phyloP scores from a whole-genome alignment of 2,329 filamentous ascomycete genomes.

The Claviceps lovelessii region DNA sequence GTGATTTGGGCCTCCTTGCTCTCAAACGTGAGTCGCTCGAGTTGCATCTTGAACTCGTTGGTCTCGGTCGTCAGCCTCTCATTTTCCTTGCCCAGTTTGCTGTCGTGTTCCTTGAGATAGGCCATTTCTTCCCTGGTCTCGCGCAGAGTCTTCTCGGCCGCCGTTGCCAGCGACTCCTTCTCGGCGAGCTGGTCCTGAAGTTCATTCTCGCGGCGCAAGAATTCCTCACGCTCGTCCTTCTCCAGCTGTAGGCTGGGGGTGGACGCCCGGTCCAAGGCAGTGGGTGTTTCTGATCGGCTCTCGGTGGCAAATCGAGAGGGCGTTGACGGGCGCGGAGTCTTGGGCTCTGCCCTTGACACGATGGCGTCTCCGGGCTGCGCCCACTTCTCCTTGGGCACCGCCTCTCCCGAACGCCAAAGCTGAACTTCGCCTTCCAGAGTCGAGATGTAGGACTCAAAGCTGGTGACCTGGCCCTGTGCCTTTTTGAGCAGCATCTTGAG shows the following conservation, averaged over 20 bases:
- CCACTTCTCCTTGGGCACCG: constrained; percentile 83
- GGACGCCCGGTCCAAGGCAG: constrained; percentile 63
- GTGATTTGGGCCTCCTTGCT: constrained; percentile 94
- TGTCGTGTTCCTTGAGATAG: constrained; percentile 73
- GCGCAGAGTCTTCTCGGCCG: constrained; percentile 64
- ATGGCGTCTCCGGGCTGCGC: constrained; percentile 46
- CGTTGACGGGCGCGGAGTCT: constrained; percentile 37
- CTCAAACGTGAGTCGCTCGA: constrained; percentile 91
- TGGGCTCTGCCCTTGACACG: constrained; percentile 27
- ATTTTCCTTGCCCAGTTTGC: constrained; percentile 75
- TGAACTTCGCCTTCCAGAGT: constrained; percentile 74
- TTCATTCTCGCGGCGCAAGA: constrained; percentile 87
- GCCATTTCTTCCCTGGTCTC: constrained; percentile 77
- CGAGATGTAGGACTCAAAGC: constrained; percentile 74
- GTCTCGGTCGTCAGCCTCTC: constrained; percentile 73
- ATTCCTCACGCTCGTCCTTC: constrained; percentile 94
- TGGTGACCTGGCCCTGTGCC: constrained; percentile 76
- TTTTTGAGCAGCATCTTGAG: constrained; percentile 88
- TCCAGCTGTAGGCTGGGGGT: constrained; percentile 82
- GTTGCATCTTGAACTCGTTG: constrained; percentile 90
- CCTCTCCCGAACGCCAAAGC: constrained; percentile 75
- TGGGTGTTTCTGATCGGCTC: constrained; percentile 47
- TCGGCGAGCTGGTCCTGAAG: constrained; percentile 93
- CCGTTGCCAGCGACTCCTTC: constrained; percentile 68
- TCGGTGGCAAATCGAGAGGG: constrained; percentile 38